Base-by-base conservation (phyloP, 345 rosid genomes). In the Conringia planisiliqua region DNA sequence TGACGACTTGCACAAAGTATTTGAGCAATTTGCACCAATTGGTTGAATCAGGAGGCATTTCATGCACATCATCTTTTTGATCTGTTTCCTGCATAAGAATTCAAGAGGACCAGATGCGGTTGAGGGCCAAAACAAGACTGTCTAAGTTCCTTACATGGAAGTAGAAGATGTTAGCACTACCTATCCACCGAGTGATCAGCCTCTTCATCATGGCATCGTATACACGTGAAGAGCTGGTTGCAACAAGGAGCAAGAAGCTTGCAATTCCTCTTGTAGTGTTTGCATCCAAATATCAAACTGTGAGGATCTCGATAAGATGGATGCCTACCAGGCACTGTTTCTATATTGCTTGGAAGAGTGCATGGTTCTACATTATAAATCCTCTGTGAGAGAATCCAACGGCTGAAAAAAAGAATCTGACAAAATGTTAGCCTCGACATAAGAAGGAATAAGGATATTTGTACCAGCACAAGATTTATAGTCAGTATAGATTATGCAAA, bases 11-110 rank as follows among this genome's bases (percentile, higher is more conserved):
- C 97, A 90, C 20, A 77, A 85, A 70, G 79, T 82, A 52, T 89
- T 85, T 7, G 73, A 77, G 77, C 92, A 90, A 69, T 74, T 80
- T 52, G 86, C 86, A 70, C 84, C 89, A 78, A 87, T 81, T 18
- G 90, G 90, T 73, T 89, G 97, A 77, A 87, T 79, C 75, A 80
- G 61, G 62, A 89, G 83, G 79, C 97, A 90, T 20, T 69, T 75
- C 94, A 90, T 90, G 73, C 97, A 90, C 94, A 90, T 90, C 94
- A 88, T 90, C 81, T 89, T 92, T 71, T 89, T 67, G 13, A 92
- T 83, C 7, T 83, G 87, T 79, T 90, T 90, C 80, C 94, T 89
- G 86, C 66, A 78, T 40, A 40, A 47, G 10, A 46, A 63, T 18
- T 70, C 52, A 64, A 46, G 32, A 40, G 9, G 58, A 39, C 20